Evolutionary conservation across 1,284 basidiomycete genomes (phyloP), one percentile per base, ranked within the genome.

Genomic region (Apiotrichum gracile): DNA sequence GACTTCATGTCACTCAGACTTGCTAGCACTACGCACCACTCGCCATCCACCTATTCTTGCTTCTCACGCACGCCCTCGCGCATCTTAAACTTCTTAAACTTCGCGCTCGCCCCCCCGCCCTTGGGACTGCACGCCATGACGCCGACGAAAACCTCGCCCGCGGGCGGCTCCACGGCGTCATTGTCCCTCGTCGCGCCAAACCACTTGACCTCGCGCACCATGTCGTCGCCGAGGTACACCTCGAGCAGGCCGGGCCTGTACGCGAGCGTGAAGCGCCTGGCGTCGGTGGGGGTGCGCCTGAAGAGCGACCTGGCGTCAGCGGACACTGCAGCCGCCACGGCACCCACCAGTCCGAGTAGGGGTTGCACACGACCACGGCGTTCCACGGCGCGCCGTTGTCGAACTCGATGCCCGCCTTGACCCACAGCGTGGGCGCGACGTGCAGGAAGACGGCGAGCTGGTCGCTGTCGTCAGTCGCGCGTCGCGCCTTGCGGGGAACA

Each of bases 341-440:
- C 27, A 51, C 62, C 53, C 40, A 68, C 67, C 67, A 69, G 55
- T 69, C 67, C 3, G 64, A 67, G 54, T 61, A 66, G 1, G 63
- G 63, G 45, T 63, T 62, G 34, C 54, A 54, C 10, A 66, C 58
- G 1, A 69, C 67, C 0, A 52, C 63, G 6, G 60, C 60, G 33
- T 63, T 61, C 61, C 62, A 67, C 17, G 62, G 29, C 41, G 58
- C 51, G 19, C 52, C 64, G 25, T 60, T 53, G 27, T 66, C 62
- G 44, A 45, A 69, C 48, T 69, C 67, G 24, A 63, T 48, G 5
- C 65, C 64, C 0, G 64, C 57, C 58, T 69, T 69, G 37, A 66
- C 42, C 67, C 67, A 69, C 34, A 53, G 55, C 19, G 50, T 61
- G 2, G 57, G 54, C 17, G 51, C 52, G 21, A 65, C 43, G 27